These are phyloP conservation scores for Phytopythium litorale DNA, from an alignment of 352 stramenopile species.

Conservation along the genomic window DNA sequence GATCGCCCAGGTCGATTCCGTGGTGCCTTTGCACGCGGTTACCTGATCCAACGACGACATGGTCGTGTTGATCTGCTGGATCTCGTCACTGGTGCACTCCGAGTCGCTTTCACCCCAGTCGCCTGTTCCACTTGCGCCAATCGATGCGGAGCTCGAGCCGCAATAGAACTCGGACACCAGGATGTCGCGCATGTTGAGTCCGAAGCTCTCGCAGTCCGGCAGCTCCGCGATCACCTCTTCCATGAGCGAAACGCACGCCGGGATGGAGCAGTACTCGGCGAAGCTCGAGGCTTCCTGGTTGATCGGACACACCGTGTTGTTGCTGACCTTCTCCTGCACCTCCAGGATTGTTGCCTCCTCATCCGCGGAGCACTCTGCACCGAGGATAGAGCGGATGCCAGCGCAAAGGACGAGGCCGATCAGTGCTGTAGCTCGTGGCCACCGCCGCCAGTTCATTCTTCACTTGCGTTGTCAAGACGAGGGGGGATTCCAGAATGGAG, in stretches of 20 bases:
- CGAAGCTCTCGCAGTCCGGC: conserved; percentile 2
- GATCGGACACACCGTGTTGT: neutral
- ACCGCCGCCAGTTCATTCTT: neutral
- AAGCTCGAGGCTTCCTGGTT: neutral
- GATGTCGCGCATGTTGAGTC: neutral
- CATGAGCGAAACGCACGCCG: neutral
- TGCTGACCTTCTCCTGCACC: neutral
- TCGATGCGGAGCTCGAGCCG: neutral
- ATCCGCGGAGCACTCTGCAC: neutral
- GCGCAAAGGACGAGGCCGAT: neutral
- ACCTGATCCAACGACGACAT: neutral
- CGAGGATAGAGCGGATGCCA: neutral
- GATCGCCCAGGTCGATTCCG: neutral
- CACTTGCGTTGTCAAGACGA: neutral
- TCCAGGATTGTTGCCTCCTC: neutral
- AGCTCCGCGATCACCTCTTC: neutral
- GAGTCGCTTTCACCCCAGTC: neutral
- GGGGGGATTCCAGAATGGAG: neutral
- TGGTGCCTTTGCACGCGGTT: neutral
- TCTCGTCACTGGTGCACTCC: neutral
- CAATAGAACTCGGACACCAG: neutral
- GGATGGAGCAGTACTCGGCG: conserved; percentile 2
- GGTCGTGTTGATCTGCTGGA: neutral
- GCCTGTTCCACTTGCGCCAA: neutral
- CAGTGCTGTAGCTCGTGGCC: neutral